Percentiles rank a stretch among this genome's conserved stretches.
These are phyloP conservation scores for Heterobasidion annosum DNA, from an alignment of 1,284 basidiomycete genomes.

Conservation along the genomic window DNA sequence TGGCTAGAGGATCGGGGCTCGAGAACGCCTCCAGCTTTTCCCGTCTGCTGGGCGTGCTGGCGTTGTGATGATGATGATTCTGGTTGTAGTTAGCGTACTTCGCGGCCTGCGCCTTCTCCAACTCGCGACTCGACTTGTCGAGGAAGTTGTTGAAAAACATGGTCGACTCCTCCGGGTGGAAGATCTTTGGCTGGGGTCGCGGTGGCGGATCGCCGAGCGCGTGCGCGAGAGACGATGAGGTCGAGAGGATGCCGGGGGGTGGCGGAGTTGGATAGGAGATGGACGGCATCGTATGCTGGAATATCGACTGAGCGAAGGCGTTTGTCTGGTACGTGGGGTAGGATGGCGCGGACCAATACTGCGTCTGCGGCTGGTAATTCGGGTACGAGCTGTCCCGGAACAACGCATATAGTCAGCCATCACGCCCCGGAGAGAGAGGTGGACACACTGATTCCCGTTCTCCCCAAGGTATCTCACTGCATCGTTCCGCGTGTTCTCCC, in stretches of 20 bases:
- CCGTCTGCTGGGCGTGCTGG: constrained; percentile 3
- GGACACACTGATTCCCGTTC: constrained; percentile 33
- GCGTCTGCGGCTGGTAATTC: constrained; percentile 8
- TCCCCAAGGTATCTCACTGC: constrained; percentile 40
- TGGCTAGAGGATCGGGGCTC: constrained; percentile 43
- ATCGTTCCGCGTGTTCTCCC: constrained; percentile 43
- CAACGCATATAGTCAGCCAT: constrained; percentile 10
- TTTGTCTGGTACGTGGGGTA: constrained; percentile 37
- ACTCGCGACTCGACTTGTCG: constrained; percentile 23
- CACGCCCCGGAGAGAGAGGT: neutral
- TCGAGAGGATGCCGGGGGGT: constrained; percentile 49
- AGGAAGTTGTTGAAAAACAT: constrained; percentile 58
- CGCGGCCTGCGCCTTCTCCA: constrained; percentile 11
- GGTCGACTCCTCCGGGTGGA: constrained; percentile 47
- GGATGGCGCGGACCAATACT: constrained; percentile 13
- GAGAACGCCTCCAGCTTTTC: constrained; percentile 2
- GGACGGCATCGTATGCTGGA: constrained; percentile 49
- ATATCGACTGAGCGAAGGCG: constrained; percentile 51
- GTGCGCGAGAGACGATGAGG: constrained; percentile 63
- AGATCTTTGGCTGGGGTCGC: constrained; percentile 22
- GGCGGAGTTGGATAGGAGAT: constrained; percentile 60
- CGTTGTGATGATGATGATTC: no score
- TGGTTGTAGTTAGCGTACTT: constrained; percentile 2
- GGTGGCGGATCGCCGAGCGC: constrained; percentile 48
- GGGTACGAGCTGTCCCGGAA: constrained; percentile 12